Evolutionary conservation across 1,284 basidiomycete genomes (phyloP).

Genomic region (Tylopilus orsonianus): DNA sequence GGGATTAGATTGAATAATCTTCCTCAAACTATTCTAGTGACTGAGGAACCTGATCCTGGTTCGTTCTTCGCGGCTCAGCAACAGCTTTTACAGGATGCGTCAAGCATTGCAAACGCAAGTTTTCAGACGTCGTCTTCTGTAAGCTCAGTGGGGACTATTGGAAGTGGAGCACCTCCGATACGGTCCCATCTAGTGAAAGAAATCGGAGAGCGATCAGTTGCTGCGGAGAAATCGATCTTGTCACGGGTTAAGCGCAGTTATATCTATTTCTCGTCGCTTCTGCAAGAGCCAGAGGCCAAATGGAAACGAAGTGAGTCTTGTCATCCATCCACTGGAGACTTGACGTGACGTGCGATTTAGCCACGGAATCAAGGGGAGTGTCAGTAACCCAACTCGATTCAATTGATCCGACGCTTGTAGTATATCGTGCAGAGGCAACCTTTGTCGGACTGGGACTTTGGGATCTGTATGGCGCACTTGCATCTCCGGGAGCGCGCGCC

Average conservation of each 20-base stretch:
- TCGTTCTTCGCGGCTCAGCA: conserved; percentile 51
- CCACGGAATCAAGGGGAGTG: conserved; percentile 85
- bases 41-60: conserved; percentile 65
- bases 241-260: conserved; percentile 90
- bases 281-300: conserved; percentile 98
- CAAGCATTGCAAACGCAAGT: conserved; percentile 68
- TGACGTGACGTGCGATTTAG: conserved; percentile 36
- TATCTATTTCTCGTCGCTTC: conserved; percentile 95
- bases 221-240: conserved; percentile 76
- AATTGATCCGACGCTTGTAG: conserved; percentile 95
- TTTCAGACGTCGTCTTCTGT: conserved; percentile 61
- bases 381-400: conserved; percentile 95
- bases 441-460: conserved; percentile 96
- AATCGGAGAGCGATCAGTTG: conserved; percentile 54
- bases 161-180: conserved; percentile 36
- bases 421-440: conserved; percentile 95
- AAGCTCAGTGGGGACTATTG: conserved; percentile 34
- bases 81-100: conserved; percentile 66
- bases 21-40: conserved; percentile 63
- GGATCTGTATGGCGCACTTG: conserved; percentile 92
- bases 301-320: conserved; percentile 77
- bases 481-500: conserved; percentile 76
- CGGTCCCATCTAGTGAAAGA: conserved; percentile 36
- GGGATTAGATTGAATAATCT: conserved; percentile 84
- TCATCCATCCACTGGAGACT: not conserved